Base-by-base conservation (phyloP, 345 rosid genomes). In the Eucalyptus victrix region DNA sequence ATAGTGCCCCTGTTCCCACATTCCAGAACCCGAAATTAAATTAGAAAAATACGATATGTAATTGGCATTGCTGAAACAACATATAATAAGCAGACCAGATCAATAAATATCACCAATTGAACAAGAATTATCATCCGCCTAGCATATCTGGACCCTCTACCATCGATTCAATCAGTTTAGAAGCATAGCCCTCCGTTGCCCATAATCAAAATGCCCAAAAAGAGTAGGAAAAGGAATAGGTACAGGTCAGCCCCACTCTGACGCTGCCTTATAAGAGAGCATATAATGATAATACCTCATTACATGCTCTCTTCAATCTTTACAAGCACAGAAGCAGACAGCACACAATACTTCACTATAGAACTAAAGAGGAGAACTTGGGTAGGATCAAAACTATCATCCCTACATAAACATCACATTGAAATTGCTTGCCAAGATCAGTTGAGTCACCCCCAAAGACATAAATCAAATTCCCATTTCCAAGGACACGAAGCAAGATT, bases 1-100 rank as follows among this genome's bases (percentile, higher is more conserved):
- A 90, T 62, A 97, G 96, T 8, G 98, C 99, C 92, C 99, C 99
- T 97, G 92, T 90, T 53, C 87, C 87, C 90, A 92, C 53, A 49
- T 91, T 65, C 87, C 89, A 89, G 28, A 76, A 76, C 17, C 28
- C 47, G 2, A 15, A 86, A 28, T 47, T 32, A 28, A 86, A 49
- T 90, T 34, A 92, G 28, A 62, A 89, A 49, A 86, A 87, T 13
- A 86, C 17, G 37, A 81, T 28, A 72, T 17, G 83, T 56, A 69
- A 67, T 65, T 6, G 30, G 85, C 54, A 34, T 62, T 45, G 54
- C 28, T 51, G 83, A 67, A 65, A 21, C 54, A 67, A 28, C 83
- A 34, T n/a, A 32, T 26, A 9, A 32, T 12, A 53, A 76, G 47
- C 47, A 76, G 83, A 76, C 28, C 30, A 12, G 28, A 26, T 76